Evolutionary conservation across 805 yeast species (phyloP), one percentile per base, ranked within the genome.

Genomic region (Isabelozyma pseudorhagii): DNA sequence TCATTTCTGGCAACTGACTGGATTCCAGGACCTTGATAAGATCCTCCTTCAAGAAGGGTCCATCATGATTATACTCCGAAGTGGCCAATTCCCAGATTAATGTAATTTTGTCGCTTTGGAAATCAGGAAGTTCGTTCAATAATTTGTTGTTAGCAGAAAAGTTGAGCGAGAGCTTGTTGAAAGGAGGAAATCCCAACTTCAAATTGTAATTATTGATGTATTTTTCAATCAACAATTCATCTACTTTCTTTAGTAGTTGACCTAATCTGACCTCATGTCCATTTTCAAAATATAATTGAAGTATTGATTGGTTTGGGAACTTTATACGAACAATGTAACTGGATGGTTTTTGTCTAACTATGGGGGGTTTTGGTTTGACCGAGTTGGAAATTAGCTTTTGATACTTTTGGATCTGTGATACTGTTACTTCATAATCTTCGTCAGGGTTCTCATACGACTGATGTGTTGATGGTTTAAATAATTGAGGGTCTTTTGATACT

Each of bases 101-200:
- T 9, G 64, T 52, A 7, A 68, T 57, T 48, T 64, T 61, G 47
- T 68, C 74, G 40, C 50, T 56, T 43, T 55, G 61, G 43, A 74
- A 72, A 6, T 62, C 66, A 3, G 66, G 66, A 18, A 67, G 58
- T 10, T 67, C 65, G 8, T 54, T 50, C 28, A 74, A 55, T 9
- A 51, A 45, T 10, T 49, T 45, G 46, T 60, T 62, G 54, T 74
- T 74, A 28, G 50, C 54, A 1, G 41, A 53, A 50, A 72, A 72
- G 5, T 66, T 59, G 40, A 65, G 47, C 25, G 51, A 57, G 27
- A 72, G 52, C 27, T 53, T 61, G 9, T 58, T 54, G 47, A 73
- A 73, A 2, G 79, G 78, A 3, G 79, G 79, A 49, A 58, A 63
- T 13, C 75, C 69, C 38, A 61, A 57, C 46, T 64, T 69, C 45